Percentiles rank a stretch among this genome's conserved stretches.
These are phyloP conservation scores for Andrographis paniculata DNA, from an alignment of 305 asterid species.

Conservation along the genomic window DNA sequence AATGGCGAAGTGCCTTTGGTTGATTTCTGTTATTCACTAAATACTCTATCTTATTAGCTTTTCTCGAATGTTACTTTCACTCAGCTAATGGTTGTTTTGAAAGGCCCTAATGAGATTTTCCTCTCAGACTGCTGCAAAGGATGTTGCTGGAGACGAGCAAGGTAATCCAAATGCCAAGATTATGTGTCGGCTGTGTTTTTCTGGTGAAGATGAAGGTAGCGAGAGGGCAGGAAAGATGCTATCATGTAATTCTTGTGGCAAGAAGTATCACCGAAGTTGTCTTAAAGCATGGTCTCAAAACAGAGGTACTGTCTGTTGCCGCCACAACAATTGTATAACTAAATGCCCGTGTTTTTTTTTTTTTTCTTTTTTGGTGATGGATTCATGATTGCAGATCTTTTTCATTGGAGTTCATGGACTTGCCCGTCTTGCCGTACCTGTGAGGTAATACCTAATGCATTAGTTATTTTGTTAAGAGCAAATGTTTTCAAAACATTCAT, in stretches of 20 bases:
- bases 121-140: constrained; percentile 43
- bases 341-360: too few species aligned
- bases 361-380: constrained; percentile 16
- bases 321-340: too few species aligned
- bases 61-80: background rate
- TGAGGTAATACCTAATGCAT: constrained; percentile 48
- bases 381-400: constrained; percentile 57
- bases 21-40: too few species aligned
- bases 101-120: constrained; percentile 12
- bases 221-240: constrained; percentile 86
- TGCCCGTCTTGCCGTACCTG: constrained; percentile 95
- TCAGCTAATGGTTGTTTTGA: background rate
- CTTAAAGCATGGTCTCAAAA: constrained; percentile 85
- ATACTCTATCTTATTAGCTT: background rate
- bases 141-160: constrained; percentile 64
- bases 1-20: too few species aligned
- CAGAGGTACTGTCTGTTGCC: constrained; percentile 52
- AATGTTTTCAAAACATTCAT: too few species aligned
- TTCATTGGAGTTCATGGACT: constrained; percentile 98
- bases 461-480: too few species aligned
- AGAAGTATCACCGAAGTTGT: constrained; percentile 90
- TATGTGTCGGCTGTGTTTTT: constrained; percentile 85
- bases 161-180: constrained; percentile 60
- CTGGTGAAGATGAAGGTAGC: constrained; percentile 85
- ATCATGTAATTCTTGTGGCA: constrained; percentile 79